Evolutionary conservation across 805 yeast species (phyloP), one percentile per base, ranked within the genome.

Genomic region (Danielozyma ontarioensis): DNA sequence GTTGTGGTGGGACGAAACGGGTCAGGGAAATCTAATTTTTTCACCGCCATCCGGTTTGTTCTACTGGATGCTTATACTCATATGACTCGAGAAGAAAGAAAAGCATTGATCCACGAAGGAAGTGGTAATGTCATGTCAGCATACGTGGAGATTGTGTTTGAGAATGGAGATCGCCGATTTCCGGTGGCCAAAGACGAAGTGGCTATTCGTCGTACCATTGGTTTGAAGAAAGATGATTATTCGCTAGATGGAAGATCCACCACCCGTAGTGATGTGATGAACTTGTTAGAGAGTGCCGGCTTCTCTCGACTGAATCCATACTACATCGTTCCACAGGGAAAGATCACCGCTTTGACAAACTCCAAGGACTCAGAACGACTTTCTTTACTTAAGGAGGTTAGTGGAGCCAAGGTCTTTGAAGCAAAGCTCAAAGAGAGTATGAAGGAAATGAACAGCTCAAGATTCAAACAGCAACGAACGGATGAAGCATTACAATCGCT

Each of bases 301-400:
- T 87, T 93, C 51, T 83, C 95, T 0, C 72, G 83, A 40, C 78
- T 87, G 4, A 89, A 88, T 43, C 96, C 97, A 1, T 90, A 89
- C 57, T 90, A 90, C 55, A 90, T 93, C 45, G 97, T 93, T 4
- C 97, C 98, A 1, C 98, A 93, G 59, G 98, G 98, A 14, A 72
- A 85, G 46, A 86, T 93, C 46, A 83, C 96, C 1, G 72, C 84
- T 0, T 67, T 93, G 38, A 90, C 97, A 0, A 87, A 87, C 51
- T 90, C 96, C 0, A 84, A 84, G 46, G 96, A 88, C 51, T 51
- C 74, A 3, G 96, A 89, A 51, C 74, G 97, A 40, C 66, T 90
- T 32, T 71, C 74, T 23, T 62, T 89, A 25, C 63, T 93, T 45
- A 88, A 90, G 45, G 96, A 88, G 50, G 96, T 90, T 22, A 93